A percentile compares a stretch with the other conserved stretches of the same genome.
These are phyloP conservation scores for Limonium bicolor DNA, from an alignment of 148 eudicot genomes.

Conservation along the genomic window DNA sequence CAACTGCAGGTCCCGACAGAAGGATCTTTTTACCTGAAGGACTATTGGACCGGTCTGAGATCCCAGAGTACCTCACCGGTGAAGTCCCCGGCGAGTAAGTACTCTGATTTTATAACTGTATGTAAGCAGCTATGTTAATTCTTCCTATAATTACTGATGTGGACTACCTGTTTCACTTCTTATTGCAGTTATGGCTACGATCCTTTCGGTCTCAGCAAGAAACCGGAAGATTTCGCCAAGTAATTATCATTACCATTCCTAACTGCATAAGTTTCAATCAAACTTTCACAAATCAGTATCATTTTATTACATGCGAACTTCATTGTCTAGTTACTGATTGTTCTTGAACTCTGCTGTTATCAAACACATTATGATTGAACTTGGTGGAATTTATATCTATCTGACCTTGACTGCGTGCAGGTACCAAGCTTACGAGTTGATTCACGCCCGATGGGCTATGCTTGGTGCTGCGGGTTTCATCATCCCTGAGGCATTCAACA, in stretches of 20 bases:
- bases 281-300: too few relatives aligned
- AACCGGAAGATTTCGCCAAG: constrained; percentile 95
- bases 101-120: background rate
- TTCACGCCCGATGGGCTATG: constrained; percentile 98
- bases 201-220: constrained; percentile 97
- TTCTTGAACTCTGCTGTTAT: too few relatives aligned
- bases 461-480: constrained; percentile 94
- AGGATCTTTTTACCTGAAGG: constrained; percentile 92
- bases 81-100: constrained; percentile 99
- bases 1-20: constrained; percentile 68
- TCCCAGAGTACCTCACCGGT: constrained; percentile 88
- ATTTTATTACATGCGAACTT: too few relatives aligned
- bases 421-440: constrained; percentile 82
- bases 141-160: background rate
- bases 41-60: constrained; percentile 79
- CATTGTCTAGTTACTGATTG: too few relatives aligned
- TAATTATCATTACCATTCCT: constrained; percentile 12
- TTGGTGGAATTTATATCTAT: background rate
- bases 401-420: constrained; percentile 20
- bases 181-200: constrained; percentile 88
- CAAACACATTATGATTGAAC: background rate
- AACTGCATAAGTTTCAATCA: background rate
- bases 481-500: constrained; percentile 99
- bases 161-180: background rate
- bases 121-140: background rate